Evolutionary conservation across 2,329 filamentous ascomycete species (phyloP), one percentile per base, ranked within the genome.

Genomic region (Furcasterigmium sp.): DNA sequence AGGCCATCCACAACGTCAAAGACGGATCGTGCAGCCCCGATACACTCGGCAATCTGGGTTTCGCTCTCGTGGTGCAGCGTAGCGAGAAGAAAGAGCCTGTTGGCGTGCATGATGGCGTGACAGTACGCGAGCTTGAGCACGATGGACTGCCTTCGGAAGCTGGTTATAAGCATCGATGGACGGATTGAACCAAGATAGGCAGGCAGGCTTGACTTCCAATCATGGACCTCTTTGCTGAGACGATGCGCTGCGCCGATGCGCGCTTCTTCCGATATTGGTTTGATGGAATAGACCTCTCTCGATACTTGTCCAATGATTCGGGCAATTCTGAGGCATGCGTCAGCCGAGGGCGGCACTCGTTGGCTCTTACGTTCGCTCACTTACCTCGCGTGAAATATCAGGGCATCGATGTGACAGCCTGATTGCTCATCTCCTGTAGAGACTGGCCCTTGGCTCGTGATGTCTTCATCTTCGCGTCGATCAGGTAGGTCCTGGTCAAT

Each of bases 401-500:
- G 58, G 29, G 62, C 70, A 43, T 73, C 67, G n/a, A 78, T 69
- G 41, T 75, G 67, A 23, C 74, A 76, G 11, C 78, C 73, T 13
- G 53, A 44, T 1, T 46, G 43, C 6, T 54, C 46, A 4, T 64
- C 56, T 18, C 62, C 55, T 3, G 46, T 6, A 2, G 60, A 45
- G 2, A 51, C 47, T 8, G 48, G 48, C 0, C 47, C 47, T 23
- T 66, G 53, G 5, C 65, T 51, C 1, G 71, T 67, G 59, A 83
- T 71, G 13, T 80, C 70, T 23, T 78, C 73, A 43, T 83, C 78
- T 42, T 79, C 75, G 26, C 79, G 64, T 1, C 63, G 51, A 8
- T 69, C 68, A 0, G 80, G 80, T 10, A 76, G 64, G 3, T 73
- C 70, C 46, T 83, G 79, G 41, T 84, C 79, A 37, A 82, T 79